A percentile compares a stretch with the other conserved stretches of the same genome.
phyloP scores from a whole-genome alignment of 2,329 filamentous ascomycete species.

The Colletotrichum magnum region DNA sequence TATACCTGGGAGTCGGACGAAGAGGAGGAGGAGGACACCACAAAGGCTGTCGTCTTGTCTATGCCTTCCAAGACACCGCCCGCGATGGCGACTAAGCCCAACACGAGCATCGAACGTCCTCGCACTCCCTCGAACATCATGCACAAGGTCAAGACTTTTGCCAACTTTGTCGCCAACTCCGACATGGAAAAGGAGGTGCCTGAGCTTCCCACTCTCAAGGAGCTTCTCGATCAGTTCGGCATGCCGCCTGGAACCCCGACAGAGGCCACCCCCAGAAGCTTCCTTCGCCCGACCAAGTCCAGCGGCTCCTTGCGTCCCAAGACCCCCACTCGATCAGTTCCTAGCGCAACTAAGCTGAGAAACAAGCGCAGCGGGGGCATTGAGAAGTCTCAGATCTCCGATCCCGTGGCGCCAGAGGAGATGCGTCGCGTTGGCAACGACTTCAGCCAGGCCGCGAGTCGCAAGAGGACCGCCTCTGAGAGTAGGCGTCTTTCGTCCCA shows the following conservation, averaged over 20 bases:
- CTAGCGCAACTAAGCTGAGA: constrained; percentile 35
- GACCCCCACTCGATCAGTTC: constrained; percentile 7
- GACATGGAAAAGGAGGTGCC: constrained; percentile 30
- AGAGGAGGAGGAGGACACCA: constrained; percentile 24
- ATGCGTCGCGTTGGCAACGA: constrained; percentile 26
- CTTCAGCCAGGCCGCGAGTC: constrained; percentile 13
- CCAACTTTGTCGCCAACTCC: constrained; percentile 19
- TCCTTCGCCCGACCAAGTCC: constrained; percentile 32
- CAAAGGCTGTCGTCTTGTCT: constrained; percentile 1
- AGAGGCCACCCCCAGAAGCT: constrained; percentile 12
- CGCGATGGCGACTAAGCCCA: neutral
- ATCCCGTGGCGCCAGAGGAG: constrained; percentile 32
- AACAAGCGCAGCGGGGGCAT: constrained; percentile 35
- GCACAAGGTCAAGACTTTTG: constrained; percentile 39
- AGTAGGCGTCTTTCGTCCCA: constrained; percentile 8
- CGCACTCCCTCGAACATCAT: constrained; percentile 33
- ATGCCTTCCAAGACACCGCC: constrained; percentile 3
- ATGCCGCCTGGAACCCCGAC: constrained; percentile 15
- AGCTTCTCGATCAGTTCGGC: constrained; percentile 34
- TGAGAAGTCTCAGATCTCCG: constrained; percentile 36
- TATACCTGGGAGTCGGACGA: constrained; percentile 38
- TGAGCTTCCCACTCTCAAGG: constrained; percentile 28
- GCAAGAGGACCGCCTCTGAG: constrained; percentile 13
- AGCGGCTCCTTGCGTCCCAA: constrained; percentile 30
- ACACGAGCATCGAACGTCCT: neutral